Percentiles rank a stretch among this genome's conserved stretches.
Conservation (phyloP, 75 land plant genomes). For the Larix kaempferi region DNA sequence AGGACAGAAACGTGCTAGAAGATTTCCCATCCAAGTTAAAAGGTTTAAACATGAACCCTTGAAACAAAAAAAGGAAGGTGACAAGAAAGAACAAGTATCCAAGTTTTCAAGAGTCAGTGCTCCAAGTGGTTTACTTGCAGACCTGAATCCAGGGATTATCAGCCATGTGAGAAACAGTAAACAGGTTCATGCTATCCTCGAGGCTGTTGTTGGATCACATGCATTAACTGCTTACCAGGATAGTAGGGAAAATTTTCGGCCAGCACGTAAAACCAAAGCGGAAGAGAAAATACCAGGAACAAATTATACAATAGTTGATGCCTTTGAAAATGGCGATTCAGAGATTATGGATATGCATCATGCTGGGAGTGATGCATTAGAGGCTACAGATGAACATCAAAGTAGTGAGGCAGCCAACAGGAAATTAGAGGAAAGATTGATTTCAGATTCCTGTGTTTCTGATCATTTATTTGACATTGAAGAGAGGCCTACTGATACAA, state of each 20-base stretch:
- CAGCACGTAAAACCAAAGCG: background rate
- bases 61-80: constrained; percentile 41
- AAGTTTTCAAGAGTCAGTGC: constrained; percentile 62
- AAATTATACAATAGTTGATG: background rate
- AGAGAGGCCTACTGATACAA: constrained; percentile 1
- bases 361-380: background rate
- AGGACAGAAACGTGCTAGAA: constrained; percentile 9
- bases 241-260: background rate
- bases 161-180: constrained; percentile 75
- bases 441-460: background rate
- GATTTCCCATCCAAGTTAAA: background rate
- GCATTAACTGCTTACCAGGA: constrained; percentile 5
- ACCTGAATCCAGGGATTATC: constrained; percentile 87
- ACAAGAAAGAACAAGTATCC: constrained; percentile 54
- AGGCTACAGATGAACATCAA: background rate
- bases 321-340: background rate
- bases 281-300: background rate
- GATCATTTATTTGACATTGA: background rate
- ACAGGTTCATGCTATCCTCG: constrained; percentile 75
- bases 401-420: background rate
- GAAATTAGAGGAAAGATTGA: constrained; percentile 8
- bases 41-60: constrained; percentile 18
- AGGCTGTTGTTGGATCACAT: constrained; percentile 53
- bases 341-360: constrained; percentile 10
- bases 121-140: constrained; percentile 77